Percentiles rank a stretch among this genome's conserved stretches.
phyloP scores from a whole-genome alignment of 768 basidiomycete species.

The Trichaptum fuscoviolaceum region DNA sequence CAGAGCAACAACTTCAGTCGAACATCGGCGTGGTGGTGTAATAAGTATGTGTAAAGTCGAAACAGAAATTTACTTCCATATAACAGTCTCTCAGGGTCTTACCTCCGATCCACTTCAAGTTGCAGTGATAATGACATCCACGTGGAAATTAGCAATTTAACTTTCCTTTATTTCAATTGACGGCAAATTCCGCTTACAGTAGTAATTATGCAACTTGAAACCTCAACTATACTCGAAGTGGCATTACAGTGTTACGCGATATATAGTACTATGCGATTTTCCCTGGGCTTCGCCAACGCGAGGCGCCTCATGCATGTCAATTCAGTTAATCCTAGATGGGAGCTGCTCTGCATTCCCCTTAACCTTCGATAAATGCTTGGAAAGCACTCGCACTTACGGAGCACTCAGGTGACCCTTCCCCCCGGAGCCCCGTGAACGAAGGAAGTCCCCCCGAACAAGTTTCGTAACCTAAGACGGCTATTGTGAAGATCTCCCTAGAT shows the following conservation, averaged over 20 bases:
- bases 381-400: neutral
- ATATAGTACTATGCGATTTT: neutral
- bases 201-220: neutral
- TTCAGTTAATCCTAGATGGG: neutral
- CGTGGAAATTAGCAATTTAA: conserved; percentile 1
- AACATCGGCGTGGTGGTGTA: neutral
- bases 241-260: neutral
- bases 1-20: too few relatives aligned
- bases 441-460: neutral
- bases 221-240: neutral
- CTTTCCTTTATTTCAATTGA: neutral
- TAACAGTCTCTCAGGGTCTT: too few relatives aligned
- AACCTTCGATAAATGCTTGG: neutral
- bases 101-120: too few relatives aligned
- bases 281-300: too few relatives aligned
- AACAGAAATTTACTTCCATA: neutral
- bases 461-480: neutral
- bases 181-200: neutral
- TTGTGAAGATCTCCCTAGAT: neutral
- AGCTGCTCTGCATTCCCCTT: neutral
- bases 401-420: neutral
- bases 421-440: neutral
- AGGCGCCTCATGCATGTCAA: neutral
- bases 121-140: neutral
- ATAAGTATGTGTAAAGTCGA: neutral